Base-by-base conservation (phyloP, 1,284 basidiomycete genomes). In the Heterobasidion parviporum region DNA sequence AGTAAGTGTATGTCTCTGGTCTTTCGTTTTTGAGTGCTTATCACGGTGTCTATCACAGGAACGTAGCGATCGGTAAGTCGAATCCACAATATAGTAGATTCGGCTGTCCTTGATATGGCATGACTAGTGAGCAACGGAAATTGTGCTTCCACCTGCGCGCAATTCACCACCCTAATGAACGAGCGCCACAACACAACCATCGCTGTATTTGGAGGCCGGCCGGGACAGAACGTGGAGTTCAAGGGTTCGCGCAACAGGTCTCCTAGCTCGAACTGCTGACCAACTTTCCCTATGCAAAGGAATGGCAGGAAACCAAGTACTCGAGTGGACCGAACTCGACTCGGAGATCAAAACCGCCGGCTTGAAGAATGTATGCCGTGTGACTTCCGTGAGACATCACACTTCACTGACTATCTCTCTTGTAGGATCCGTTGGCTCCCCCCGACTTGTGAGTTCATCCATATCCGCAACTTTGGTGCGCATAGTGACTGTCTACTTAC, bases 281-380 rank as follows among this genome's bases (percentile, higher is more conserved):
- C 9, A 18, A 18, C 18, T 48, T 48, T 15, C 3, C 18, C 10
- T 15, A 4, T 48, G 14, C 20, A 38, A 50, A 78, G 80, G 80
- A 16, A 83, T 85, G 81, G 80, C 82, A 0, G 82, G 82, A 2
- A 83, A 82, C 61, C 81, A 84, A 61, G 83, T 85, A 0, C 62
- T 85, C 10, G 82, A 85, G 60, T 87, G 82, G 81, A 61, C 69
- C 8, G 80, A 84, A 60, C 68, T 87, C 46, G 82, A 84, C 60
- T 75, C 76, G 7, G 82, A 85, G 63, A 79, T 85, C 62, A 83
- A 83, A 74, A 82, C 82, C 2, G 80, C 81, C 35, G 75, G 76
- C 33, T 60, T 85, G 53, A 77, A 83, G 63, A 66, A 76, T 59
- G 81, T 82, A 59, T 64, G 79, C 38, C 12, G 38, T 41, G 38